Evolutionary conservation across 192 early-diverging fungal genomes (phyloP).

Genomic region (Diversispora epigaea): DNA sequence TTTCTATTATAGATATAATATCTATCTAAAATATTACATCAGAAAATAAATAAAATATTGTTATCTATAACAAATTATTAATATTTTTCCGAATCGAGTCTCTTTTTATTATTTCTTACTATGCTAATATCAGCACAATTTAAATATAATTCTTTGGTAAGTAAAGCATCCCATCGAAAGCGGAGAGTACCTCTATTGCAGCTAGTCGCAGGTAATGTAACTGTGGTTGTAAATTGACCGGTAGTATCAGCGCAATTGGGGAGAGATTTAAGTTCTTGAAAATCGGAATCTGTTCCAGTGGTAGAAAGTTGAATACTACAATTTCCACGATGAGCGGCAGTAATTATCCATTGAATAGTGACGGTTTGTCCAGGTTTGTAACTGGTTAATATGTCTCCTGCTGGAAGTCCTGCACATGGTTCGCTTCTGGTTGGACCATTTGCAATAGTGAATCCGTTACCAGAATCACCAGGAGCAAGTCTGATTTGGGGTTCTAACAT

Average conservation of each 20-base stretch:
- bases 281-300: constrained; percentile 8
- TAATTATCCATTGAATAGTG: constrained; percentile 24
- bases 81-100: background rate
- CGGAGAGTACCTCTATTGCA: constrained; percentile 11
- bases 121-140: constrained; percentile 30
- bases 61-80: too few species aligned
- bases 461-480: background rate
- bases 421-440: constrained; percentile 12
- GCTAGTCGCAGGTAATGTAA: background rate
- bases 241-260: constrained; percentile 17
- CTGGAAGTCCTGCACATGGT: constrained; percentile 10
- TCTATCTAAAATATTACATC: too few species aligned
- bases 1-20: too few species aligned
- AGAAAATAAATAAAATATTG: too few species aligned
- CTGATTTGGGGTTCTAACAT: constrained; percentile 17
- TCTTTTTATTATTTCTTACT: background rate
- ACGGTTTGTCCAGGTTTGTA: constrained; percentile 4
- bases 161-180: constrained; percentile 12
- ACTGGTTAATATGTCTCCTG: background rate
- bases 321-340: constrained; percentile 11
- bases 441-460: constrained; percentile 6
- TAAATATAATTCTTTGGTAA: constrained; percentile 26
- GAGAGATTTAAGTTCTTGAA: background rate
- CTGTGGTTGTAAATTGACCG: background rate
- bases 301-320: constrained; percentile 24